A percentile compares a stretch with the other conserved stretches of the same genome.
phyloP scores from a whole-genome alignment of 2,329 filamentous ascomycete species.

The Claviceps sorghi region DNA sequence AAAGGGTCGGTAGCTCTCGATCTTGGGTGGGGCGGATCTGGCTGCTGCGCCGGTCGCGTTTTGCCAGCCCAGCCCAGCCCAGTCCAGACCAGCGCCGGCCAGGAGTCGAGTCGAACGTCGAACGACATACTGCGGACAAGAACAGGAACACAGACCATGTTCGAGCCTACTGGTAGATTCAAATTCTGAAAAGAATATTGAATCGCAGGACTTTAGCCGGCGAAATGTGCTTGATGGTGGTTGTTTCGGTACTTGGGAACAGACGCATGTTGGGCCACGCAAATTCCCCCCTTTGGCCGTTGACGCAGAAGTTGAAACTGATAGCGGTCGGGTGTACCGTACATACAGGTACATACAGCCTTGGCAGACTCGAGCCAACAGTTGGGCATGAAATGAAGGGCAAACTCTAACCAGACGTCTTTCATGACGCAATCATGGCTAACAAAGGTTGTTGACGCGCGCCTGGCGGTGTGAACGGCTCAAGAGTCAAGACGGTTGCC shows the following conservation, averaged over 20 bases:
- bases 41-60: background rate
- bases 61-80: background rate
- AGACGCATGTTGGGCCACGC: too few species aligned
- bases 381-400: background rate
- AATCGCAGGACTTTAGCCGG: background rate
- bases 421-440: background rate
- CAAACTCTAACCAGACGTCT: background rate
- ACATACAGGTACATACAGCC: too few species aligned
- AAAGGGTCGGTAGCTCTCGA: background rate
- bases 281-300: too few species aligned
- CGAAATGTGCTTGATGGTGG: background rate
- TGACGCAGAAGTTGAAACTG: background rate
- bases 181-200: background rate
- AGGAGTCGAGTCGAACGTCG: background rate
- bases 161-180: too few species aligned
- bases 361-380: background rate
- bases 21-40: constrained; percentile 1
- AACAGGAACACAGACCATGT: background rate
- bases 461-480: constrained; percentile 3
- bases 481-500: background rate
- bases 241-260: background rate
- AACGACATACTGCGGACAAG: background rate
- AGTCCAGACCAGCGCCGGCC: too few species aligned
- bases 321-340: too few species aligned
- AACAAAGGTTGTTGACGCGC: constrained; percentile 5